Percentiles rank a stretch among this genome's conserved stretches.
Conservation (phyloP, 2,329 filamentous ascomycete genomes). For the Pseudocercospora pini-densiflorae region DNA sequence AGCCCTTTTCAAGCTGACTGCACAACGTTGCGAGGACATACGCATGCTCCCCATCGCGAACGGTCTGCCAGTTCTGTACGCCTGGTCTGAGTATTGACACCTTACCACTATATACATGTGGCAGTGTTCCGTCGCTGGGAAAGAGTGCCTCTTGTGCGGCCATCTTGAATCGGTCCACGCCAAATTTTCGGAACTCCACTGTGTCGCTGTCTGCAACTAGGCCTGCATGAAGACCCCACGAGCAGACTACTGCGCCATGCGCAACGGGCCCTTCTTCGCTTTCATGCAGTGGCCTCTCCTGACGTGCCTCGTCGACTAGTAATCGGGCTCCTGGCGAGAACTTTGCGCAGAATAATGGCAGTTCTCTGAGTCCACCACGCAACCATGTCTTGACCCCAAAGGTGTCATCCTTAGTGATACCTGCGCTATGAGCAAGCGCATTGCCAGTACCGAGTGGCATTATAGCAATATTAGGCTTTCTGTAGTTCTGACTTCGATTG, state of each 20-base stretch:
- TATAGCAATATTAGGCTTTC: slow-evolving; percentile 61
- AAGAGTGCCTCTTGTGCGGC: slow-evolving; percentile 77
- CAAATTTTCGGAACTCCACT: slow-evolving; percentile 75
- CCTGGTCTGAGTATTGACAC: slow-evolving; percentile 50
- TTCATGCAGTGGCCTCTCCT: slow-evolving; percentile 44
- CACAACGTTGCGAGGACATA: slow-evolving; percentile 80
- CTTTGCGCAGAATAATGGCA: slow-evolving; percentile 49
- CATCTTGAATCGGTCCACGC: slow-evolving; percentile 79
- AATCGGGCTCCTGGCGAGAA: slow-evolving; percentile 53
- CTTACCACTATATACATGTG: slow-evolving; percentile 62
- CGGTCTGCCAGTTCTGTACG: slow-evolving; percentile 36
- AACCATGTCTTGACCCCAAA: slow-evolving; percentile 48
- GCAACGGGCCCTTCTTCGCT: slow-evolving; percentile 42
- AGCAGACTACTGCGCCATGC: slow-evolving; percentile 82
- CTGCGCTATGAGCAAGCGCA: slow-evolving; percentile 53
- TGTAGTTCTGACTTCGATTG: slow-evolving; percentile 51
- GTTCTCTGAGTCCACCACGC: slow-evolving; percentile 39
- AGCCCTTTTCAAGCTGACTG: slow-evolving; percentile 79
- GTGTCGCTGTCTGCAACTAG: slow-evolving; percentile 93
- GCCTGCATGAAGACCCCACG: slow-evolving; percentile 87
- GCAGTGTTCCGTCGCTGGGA: slow-evolving; percentile 55
- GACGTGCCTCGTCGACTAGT: slow-evolving; percentile 49
- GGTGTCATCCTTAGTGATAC: slow-evolving; percentile 44
- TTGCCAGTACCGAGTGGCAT: slow-evolving; percentile 54
- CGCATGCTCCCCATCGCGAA: slow-evolving; percentile 60